These are phyloP conservation scores for Suillus lakei DNA, from an alignment of 768 basidiomycete genomes.

Conservation along the genomic window DNA sequence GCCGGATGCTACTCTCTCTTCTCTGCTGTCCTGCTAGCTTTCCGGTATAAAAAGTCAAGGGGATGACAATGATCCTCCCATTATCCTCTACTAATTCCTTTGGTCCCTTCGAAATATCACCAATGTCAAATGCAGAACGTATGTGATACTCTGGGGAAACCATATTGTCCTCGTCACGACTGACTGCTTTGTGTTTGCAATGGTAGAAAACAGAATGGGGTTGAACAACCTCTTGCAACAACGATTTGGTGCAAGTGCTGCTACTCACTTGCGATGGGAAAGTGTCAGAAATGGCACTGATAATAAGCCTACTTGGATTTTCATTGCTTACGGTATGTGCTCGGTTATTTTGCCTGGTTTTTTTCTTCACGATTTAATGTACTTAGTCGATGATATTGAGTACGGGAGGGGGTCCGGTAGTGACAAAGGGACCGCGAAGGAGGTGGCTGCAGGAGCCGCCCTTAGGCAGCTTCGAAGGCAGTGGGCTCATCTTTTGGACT, in stretches of 20 bases:
- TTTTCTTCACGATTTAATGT: slow-evolving; percentile 8
- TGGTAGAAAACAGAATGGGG: slow-evolving; percentile 20
- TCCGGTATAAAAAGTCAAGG: not conserved
- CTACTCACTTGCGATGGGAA: slow-evolving; percentile 32
- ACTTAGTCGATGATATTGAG: slow-evolving; percentile 30
- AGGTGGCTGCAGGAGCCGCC: slow-evolving; percentile 31
- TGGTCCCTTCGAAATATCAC: not conserved
- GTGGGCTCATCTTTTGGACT: slow-evolving; percentile 11
- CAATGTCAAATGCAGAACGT: not conserved
- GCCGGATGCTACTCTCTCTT: too few relatives aligned
- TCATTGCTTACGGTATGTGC: slow-evolving; percentile 30
- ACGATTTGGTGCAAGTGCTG: slow-evolving; percentile 34
- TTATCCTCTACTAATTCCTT: not conserved
- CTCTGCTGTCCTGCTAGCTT: not conserved
- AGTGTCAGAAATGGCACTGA: slow-evolving; percentile 24
- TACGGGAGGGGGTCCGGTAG: slow-evolving; percentile 31
- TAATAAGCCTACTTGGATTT: slow-evolving; percentile 29
- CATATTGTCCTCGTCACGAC: not conserved
- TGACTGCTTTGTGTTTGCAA: not conserved
- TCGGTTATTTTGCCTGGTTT: not conserved
- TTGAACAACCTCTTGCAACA: slow-evolving; percentile 37
- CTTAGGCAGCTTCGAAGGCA: slow-evolving; percentile 27
- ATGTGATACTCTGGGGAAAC: not conserved
- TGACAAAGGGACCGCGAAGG: slow-evolving; percentile 35
- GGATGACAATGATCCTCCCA: not conserved